phyloP scores from a whole-genome alignment of 805 yeast genomes.

The Schizosaccharomyces lindneri region DNA sequence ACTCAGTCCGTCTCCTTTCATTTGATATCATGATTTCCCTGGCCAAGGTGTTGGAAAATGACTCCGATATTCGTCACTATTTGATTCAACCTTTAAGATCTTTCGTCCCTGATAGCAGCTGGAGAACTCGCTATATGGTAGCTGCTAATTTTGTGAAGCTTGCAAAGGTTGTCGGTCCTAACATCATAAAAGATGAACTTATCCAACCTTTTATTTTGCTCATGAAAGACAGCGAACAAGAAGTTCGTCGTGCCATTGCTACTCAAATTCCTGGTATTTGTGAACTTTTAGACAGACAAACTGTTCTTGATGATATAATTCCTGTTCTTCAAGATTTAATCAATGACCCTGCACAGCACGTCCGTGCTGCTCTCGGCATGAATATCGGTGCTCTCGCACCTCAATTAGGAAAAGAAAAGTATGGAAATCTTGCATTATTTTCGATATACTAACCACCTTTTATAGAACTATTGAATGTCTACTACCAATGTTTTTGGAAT shows the following conservation, averaged over 20 bases:
- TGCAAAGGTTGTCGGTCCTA: conserved; percentile 32
- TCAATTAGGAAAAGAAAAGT: conserved; percentile 44
- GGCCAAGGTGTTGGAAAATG: conserved; percentile 17
- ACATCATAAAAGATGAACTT: conserved; percentile 24
- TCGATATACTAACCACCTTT: background rate
- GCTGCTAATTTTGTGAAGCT: conserved; percentile 75
- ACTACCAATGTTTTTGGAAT: conserved; percentile 67
- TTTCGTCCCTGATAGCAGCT: conserved; percentile 66
- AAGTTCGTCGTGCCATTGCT: conserved; percentile 83
- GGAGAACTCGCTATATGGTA: conserved; percentile 97
- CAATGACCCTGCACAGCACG: conserved; percentile 78
- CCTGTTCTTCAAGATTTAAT: conserved; percentile 68
- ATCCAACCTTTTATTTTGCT: conserved; percentile 49
- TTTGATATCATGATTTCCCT: conserved; percentile 74
- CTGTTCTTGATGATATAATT: conserved; percentile 42
- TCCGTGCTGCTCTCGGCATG: conserved; percentile 75
- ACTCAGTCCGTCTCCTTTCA: conserved; percentile 73
- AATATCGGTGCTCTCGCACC: conserved; percentile 74
- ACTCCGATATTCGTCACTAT: conserved; percentile 6
- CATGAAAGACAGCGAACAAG: conserved; percentile 85
- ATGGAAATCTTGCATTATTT: background rate
- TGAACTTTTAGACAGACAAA: conserved; percentile 16
- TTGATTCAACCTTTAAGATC: conserved; percentile 27
- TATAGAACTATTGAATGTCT: conserved; percentile 41
- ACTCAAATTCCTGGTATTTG: conserved; percentile 51